Evolutionary conservation across 495 filamentous ascomycete species (phyloP).

Genomic region (Neurospora sp.): DNA sequence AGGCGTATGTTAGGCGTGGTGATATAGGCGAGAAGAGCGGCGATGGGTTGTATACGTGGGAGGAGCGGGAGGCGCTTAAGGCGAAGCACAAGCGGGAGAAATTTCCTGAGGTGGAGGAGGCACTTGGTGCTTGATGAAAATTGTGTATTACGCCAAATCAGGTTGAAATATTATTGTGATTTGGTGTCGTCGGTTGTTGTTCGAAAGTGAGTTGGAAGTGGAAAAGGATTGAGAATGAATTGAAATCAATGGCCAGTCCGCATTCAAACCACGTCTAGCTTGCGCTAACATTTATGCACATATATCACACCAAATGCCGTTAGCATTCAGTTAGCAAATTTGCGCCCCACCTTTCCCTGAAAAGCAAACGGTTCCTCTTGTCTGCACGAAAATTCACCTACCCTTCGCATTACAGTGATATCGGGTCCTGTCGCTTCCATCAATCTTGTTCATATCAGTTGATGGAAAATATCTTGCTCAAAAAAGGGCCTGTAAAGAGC

Average conservation of each 20-base stretch:
- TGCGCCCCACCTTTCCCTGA: not conserved
- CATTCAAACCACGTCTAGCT: not conserved
- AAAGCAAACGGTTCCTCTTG: not conserved
- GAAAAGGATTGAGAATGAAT: not conserved
- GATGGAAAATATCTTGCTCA: too few species aligned
- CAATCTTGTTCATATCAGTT: not conserved
- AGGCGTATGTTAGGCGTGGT: constrained; percentile 28
- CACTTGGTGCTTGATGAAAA: constrained; percentile 12
- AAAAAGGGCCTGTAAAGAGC: too few species aligned
- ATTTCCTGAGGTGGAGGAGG: constrained; percentile 19
- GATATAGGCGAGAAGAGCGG: constrained; percentile 35
- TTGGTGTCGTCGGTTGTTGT: not conserved
- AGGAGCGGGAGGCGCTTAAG: constrained; percentile 19
- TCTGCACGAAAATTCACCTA: not conserved
- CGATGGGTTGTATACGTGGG: constrained; percentile 19
- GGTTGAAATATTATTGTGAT: not conserved
- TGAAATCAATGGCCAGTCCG: not conserved
- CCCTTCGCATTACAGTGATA: not conserved
- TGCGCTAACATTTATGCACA: not conserved
- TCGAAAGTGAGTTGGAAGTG: not conserved
- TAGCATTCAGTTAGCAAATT: not conserved
- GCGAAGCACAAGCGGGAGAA: constrained; percentile 8
- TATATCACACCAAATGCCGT: too few species aligned
- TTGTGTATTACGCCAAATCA: not conserved
- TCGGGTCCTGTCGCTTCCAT: too few species aligned